Conservation (phyloP, 371 early-diverging fungal species). For the Capillidium heterosporum region DNA sequence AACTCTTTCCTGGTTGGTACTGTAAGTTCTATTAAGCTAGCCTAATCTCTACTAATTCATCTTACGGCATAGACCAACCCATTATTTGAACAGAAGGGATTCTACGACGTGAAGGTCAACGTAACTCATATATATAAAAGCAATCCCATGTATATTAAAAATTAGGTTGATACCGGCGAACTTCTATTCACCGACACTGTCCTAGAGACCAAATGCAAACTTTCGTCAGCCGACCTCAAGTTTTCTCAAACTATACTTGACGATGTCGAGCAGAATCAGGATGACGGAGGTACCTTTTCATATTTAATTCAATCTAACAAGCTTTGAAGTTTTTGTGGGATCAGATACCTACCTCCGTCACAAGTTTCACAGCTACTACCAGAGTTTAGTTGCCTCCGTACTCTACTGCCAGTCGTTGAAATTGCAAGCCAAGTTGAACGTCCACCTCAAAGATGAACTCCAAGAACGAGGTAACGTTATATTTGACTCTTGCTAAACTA, state of each 20-base stretch:
- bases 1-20: conserved; percentile 1
- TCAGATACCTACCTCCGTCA: background rate
- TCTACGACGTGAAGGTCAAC: background rate
- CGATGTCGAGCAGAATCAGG: background rate
- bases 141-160: background rate
- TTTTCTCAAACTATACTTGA: background rate
- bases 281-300: too few relatives aligned
- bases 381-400: background rate
- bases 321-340: background rate
- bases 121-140: background rate
- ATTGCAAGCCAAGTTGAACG: background rate
- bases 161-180: background rate
- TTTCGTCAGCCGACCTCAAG: conserved; percentile 3
- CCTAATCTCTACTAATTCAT: background rate
- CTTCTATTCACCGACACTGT: background rate
- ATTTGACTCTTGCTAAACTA: background rate
- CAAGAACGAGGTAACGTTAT: background rate
- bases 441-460: background rate
- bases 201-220: background rate
- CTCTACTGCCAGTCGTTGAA: background rate
- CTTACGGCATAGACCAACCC: conserved; percentile 4
- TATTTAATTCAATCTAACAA: too few relatives aligned
- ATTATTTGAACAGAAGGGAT: background rate
- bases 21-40: background rate
- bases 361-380: background rate